phyloP scores from a whole-genome alignment of 2,329 filamentous ascomycete genomes.

The Ilyonectria robusta region DNA sequence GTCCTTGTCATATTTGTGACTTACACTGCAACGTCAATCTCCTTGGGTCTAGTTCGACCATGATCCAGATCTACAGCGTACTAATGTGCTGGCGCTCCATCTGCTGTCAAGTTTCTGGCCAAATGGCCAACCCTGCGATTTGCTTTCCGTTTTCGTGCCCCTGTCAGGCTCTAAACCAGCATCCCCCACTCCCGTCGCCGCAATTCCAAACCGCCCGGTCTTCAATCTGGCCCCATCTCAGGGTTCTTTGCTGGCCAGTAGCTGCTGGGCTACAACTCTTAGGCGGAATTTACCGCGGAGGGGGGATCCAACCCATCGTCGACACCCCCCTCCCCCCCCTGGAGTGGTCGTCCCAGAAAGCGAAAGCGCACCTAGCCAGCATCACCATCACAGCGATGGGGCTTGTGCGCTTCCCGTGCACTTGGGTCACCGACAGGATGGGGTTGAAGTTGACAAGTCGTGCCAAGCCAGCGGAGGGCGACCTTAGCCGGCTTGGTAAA shows the following conservation, averaged over 20 bases:
- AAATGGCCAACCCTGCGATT: slow-evolving; percentile 41
- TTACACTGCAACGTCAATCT: slow-evolving; percentile 12
- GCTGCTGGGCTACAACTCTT: slow-evolving; percentile 2
- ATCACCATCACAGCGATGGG: background rate
- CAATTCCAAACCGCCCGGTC: slow-evolving; percentile 43
- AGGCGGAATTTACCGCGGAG: slow-evolving; percentile 27
- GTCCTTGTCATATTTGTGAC: background rate
- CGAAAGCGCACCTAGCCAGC: slow-evolving; percentile 11
- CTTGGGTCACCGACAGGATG: slow-evolving; percentile 29
- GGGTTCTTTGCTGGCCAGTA: slow-evolving; percentile 12
- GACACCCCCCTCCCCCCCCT: background rate
- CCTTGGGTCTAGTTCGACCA: slow-evolving; percentile 9
- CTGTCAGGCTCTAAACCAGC: slow-evolving; percentile 34
- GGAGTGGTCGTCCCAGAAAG: slow-evolving; percentile 14
- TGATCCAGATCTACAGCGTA: slow-evolving; percentile 17
- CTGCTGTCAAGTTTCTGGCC: slow-evolving; percentile 30
- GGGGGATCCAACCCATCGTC: slow-evolving; percentile 11
- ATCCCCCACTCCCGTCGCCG: slow-evolving; percentile 45
- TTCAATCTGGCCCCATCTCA: slow-evolving; percentile 36
- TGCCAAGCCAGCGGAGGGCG: slow-evolving; percentile 3
- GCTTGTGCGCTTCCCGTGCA: slow-evolving; percentile 36
- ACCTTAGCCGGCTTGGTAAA: slow-evolving; percentile 16
- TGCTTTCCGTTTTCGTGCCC: slow-evolving; percentile 45
- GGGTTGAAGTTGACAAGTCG: slow-evolving; percentile 24
- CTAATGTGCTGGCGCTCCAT: slow-evolving; percentile 3